Conservation (phyloP, 2,329 filamentous ascomycete species). For the Penicillium sp. region DNA sequence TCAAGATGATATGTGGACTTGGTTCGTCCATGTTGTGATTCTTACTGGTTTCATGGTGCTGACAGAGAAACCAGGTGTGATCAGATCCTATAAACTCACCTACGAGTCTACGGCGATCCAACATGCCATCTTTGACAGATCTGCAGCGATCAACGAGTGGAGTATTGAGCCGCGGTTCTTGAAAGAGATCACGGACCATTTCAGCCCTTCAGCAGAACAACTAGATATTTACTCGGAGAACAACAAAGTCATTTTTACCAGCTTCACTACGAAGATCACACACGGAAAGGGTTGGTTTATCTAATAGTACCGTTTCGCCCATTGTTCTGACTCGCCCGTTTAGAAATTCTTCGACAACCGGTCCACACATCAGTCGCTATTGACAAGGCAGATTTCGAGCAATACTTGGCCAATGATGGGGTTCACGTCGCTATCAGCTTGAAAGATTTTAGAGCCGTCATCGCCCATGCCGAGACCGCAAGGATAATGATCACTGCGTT, state of each 20-base stretch:
- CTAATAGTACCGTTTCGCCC: not conserved
- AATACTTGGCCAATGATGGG: conserved; percentile 62
- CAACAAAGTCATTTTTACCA: conserved; percentile 65
- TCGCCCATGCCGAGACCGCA: conserved; percentile 65
- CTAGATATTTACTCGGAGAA: conserved; percentile 65
- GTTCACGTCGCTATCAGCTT: conserved; percentile 67
- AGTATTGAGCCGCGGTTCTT: conserved; percentile 61
- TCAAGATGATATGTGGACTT: conserved; percentile 67
- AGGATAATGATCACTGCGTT: conserved; percentile 59
- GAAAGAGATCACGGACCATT: conserved; percentile 67
- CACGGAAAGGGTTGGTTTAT: conserved; percentile 59
- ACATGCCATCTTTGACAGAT: conserved; percentile 67
- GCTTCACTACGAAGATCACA: conserved; percentile 68
- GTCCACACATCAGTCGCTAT: conserved; percentile 68
- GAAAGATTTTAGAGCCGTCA: conserved; percentile 69
- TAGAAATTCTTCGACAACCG: conserved; percentile 67
- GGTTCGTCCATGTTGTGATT: conserved; percentile 41
- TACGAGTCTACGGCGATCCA: conserved; percentile 67
- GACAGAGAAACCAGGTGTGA: conserved; percentile 53
- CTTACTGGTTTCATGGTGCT: not conserved
- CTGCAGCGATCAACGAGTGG: conserved; percentile 62
- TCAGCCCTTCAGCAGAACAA: conserved; percentile 67
- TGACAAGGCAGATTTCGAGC: conserved; percentile 65
- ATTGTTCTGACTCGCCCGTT: not conserved
- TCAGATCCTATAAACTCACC: conserved; percentile 68